These are phyloP conservation scores for Furcasterigmium sp. DNA, from an alignment of 2,329 filamentous ascomycete species.

Conservation along the genomic window DNA sequence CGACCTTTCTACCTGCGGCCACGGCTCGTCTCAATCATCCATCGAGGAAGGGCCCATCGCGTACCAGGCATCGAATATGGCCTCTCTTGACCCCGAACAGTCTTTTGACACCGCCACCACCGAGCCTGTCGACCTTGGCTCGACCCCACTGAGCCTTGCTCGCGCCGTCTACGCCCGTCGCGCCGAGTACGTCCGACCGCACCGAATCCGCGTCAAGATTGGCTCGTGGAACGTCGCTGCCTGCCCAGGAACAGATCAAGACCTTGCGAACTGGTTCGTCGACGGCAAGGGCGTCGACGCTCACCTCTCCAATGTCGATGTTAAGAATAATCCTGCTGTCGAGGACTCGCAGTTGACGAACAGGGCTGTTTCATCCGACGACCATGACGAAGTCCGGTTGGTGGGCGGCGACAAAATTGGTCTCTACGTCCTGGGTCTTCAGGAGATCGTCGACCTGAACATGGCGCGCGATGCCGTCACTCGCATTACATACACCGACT, in stretches of 20 bases:
- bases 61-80: background rate
- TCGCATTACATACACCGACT: slow-evolving; percentile 61
- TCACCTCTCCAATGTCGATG: slow-evolving; percentile 49
- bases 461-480: slow-evolving; percentile 74
- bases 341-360: slow-evolving; percentile 37
- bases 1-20: background rate
- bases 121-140: slow-evolving; percentile 38
- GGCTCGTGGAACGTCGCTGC: slow-evolving; percentile 94
- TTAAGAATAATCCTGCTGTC: slow-evolving; percentile 33
- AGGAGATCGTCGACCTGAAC: slow-evolving; percentile 86
- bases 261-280: slow-evolving; percentile 85
- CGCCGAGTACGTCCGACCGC: slow-evolving; percentile 71
- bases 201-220: slow-evolving; percentile 77
- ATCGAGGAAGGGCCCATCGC: too few relatives aligned
- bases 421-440: slow-evolving; percentile 83
- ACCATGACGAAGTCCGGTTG: slow-evolving; percentile 31
- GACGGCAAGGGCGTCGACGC: slow-evolving; percentile 66
- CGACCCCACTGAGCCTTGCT: slow-evolving; percentile 54
- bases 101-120: slow-evolving; percentile 26
- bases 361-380: slow-evolving; percentile 17
- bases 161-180: slow-evolving; percentile 65
- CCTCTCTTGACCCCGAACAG: background rate
- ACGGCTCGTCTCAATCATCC: too few relatives aligned
- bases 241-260: slow-evolving; percentile 78
- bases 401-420: slow-evolving; percentile 66